Evolutionary conservation across 345 rosid genomes (phyloP).

Genomic region (Noccaea bulbosa): DNA sequence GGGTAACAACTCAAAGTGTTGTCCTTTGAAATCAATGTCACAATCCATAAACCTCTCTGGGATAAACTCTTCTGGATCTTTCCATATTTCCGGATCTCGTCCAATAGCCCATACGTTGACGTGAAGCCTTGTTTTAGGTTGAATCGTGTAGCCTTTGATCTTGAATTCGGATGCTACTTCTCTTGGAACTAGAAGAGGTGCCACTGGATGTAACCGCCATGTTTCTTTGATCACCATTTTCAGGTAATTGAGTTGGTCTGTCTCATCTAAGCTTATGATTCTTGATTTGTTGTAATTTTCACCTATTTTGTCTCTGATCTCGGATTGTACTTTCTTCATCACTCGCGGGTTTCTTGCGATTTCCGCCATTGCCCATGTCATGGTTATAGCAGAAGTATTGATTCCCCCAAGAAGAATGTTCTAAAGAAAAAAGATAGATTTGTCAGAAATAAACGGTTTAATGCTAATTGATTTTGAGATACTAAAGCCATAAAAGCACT

Average conservation of each 20-base stretch:
- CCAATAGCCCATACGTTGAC: conserved; percentile 52
- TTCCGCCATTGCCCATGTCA: conserved; percentile 73
- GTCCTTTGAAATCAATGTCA: conserved; percentile 46
- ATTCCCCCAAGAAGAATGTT: conserved; percentile 50
- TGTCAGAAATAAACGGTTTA: too few species aligned
- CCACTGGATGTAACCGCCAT: conserved; percentile 48
- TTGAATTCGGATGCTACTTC: conserved; percentile 42
- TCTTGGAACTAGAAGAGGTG: conserved; percentile 47
- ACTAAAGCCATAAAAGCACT: too few species aligned
- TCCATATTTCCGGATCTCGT: conserved; percentile 42
- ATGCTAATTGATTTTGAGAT: too few species aligned
- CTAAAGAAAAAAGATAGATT: conserved; percentile 30
- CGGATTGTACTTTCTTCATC: conserved; percentile 62
- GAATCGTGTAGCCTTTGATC: conserved; percentile 41
- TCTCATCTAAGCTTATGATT: conserved; percentile 31
- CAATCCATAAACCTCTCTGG: conserved; percentile 48
- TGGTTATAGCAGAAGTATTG: conserved; percentile 48
- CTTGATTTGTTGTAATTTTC: conserved; percentile 13
- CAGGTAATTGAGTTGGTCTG: conserved; percentile 42
- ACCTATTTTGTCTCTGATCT: conserved; percentile 45
- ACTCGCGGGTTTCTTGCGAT: conserved; percentile 50
- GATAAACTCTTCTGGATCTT: conserved; percentile 44
- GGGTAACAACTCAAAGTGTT: conserved; percentile 40
- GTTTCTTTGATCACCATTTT: conserved; percentile 53
- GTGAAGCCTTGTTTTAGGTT: conserved; percentile 45